Evolutionary conservation across 768 basidiomycete species (phyloP).

Genomic region (Stropharia rugosoannulata): DNA sequence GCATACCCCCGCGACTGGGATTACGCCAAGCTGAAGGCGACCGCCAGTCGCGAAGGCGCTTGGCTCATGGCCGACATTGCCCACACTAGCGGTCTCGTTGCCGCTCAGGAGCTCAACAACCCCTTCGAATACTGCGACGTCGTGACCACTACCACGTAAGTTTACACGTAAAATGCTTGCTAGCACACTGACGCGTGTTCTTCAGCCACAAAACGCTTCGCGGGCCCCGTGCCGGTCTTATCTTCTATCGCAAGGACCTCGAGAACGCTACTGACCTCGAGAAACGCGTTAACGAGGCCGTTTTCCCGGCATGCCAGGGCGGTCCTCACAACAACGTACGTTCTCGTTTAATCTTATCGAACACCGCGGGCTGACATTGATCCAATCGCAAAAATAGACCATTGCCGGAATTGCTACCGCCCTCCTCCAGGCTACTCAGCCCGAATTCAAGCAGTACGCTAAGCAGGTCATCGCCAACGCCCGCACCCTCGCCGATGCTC

Average conservation of each 20-base stretch:
- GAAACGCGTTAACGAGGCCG: conserved; percentile 96
- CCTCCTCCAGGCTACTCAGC: conserved; percentile 87
- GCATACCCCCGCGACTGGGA: conserved; percentile 99
- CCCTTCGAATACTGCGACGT: conserved; percentile 98
- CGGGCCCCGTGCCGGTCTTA: conserved; percentile 94
- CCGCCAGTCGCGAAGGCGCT: conserved; percentile 84
- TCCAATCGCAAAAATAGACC: conserved; percentile 46
- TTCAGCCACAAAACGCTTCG: conserved; percentile 95
- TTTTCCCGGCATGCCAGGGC: conserved; percentile 99
- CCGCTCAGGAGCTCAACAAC: conserved; percentile 84
- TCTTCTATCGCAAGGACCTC: conserved; percentile 97
- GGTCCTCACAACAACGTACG: conserved; percentile 97
- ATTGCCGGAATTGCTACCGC: conserved; percentile 95
- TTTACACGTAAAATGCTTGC: conserved; percentile 2
- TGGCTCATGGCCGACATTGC: conserved; percentile 97
- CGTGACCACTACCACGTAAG: conserved; percentile 94
- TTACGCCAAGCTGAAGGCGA: conserved; percentile 78
- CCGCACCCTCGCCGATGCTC: conserved; percentile 65
- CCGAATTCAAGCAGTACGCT: conserved; percentile 88
- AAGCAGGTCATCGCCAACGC: conserved; percentile 94
- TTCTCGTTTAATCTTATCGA: background rate
- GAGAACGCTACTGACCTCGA: conserved; percentile 83
- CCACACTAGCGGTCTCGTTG: conserved; percentile 94
- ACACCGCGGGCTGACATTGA: background rate
- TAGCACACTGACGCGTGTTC: background rate